phyloP scores from a whole-genome alignment of 176 grass and related monocot species.

The Oryza coarctata region DNA sequence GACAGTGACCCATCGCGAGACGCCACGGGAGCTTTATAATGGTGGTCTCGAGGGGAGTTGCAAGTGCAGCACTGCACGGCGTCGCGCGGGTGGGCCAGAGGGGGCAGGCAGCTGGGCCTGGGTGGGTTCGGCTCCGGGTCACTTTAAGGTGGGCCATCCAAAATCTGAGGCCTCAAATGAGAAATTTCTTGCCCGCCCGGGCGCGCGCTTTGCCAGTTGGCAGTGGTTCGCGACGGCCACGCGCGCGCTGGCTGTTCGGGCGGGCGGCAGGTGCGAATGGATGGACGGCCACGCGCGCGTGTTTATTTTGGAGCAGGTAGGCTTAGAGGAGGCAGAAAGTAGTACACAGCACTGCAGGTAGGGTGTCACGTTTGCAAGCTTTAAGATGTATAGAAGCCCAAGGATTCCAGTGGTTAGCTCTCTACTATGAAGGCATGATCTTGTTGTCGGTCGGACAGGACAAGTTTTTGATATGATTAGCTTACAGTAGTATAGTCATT shows the following conservation, averaged over 20 bases:
- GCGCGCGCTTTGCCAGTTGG: not conserved
- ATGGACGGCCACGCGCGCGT: constrained; percentile 8
- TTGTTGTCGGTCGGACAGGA: not conserved
- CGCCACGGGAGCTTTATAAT: not conserved
- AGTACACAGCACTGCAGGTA: not conserved
- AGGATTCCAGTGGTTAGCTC: not conserved
- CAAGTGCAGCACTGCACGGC: not conserved
- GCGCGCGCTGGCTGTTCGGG: constrained; percentile 16
- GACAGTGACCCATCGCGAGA: constrained; percentile 15
- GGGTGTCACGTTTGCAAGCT: not conserved
- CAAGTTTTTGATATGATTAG: too few relatives aligned
- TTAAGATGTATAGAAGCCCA: not conserved
- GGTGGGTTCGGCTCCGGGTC: constrained; percentile 9
- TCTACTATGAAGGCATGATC: too few relatives aligned
- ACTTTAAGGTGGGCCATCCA: not conserved
- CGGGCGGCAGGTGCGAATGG: constrained; percentile 5
- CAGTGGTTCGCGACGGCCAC: not conserved
- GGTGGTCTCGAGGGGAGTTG: not conserved
- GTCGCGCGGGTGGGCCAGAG: constrained; percentile 30
- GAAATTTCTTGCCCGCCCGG: constrained; percentile 38
- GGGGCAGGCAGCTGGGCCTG: not conserved
- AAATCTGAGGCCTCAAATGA: constrained; percentile 18
- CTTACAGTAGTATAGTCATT: too few relatives aligned
- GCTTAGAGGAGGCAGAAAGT: not conserved
- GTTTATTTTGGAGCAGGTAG: not conserved